A percentile compares a stretch with the other conserved stretches of the same genome.
Conservation (phyloP, 2,329 filamentous ascomycete species). For the Dothiorella sarmentorum region DNA sequence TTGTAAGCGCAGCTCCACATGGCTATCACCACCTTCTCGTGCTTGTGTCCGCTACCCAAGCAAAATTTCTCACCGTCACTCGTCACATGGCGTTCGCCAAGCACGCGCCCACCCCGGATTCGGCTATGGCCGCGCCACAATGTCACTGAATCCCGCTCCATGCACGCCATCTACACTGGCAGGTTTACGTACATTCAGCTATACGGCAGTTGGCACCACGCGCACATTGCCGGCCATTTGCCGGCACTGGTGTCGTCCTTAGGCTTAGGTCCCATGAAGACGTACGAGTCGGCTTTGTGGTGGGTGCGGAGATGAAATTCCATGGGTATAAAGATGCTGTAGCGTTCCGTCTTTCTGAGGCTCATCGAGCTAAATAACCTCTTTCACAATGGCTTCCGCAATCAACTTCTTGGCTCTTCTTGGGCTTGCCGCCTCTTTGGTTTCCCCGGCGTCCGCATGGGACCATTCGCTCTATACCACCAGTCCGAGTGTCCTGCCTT, state of each 20-base stretch:
- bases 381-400: constrained; percentile 11
- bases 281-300: not conserved
- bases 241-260: not conserved
- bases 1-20: not conserved
- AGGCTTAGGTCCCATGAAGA: not conserved
- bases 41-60: not conserved
- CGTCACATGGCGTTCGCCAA: constrained; percentile 9
- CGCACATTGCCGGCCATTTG: not conserved
- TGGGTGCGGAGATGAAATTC: not conserved
- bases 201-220: not conserved
- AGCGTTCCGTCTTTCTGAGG: not conserved
- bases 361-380: constrained; percentile 4
- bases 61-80: constrained; percentile 9
- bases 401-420: constrained; percentile 16
- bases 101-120: not conserved
- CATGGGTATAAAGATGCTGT: constrained; percentile 1
- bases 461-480: constrained; percentile 13
- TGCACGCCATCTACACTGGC: constrained; percentile 2
- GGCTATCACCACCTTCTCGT: not conserved
- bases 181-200: not conserved
- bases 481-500: constrained; percentile 8
- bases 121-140: not conserved
- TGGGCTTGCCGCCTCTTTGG: constrained; percentile 4
- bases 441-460: constrained; percentile 8
- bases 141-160: not conserved